Conservation (phyloP, 345 rosid species). For the Reutealis trisperma region DNA sequence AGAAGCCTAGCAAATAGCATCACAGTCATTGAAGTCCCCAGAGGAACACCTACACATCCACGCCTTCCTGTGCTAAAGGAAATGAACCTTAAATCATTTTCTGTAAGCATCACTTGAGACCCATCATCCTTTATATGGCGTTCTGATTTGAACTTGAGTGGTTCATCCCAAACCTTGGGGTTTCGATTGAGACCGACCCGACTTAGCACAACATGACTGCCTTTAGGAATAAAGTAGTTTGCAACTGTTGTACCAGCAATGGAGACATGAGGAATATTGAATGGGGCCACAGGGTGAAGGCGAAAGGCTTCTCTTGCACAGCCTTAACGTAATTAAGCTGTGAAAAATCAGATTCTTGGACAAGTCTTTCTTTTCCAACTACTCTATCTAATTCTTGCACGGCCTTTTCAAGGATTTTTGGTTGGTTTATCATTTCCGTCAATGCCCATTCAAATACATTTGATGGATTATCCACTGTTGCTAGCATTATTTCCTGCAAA, state of each 20-base stretch:
- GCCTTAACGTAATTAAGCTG: constrained; percentile 51
- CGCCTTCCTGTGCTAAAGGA: constrained; percentile 52
- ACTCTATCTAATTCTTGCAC: constrained; percentile 45
- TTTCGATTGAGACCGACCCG: constrained; percentile 47
- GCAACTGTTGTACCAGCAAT: constrained; percentile 27
- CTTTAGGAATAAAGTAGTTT: constrained; percentile 55
- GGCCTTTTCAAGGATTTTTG: constrained; percentile 36
- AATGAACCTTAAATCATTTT: constrained; percentile 48
- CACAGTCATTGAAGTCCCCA: constrained; percentile 48
- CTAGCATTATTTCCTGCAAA: constrained; percentile 35
- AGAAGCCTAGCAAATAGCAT: constrained; percentile 57
- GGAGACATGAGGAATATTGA: constrained; percentile 52
- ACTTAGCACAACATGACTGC: constrained; percentile 46
- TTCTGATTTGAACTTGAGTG: constrained; percentile 45
- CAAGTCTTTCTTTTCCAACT: constrained; percentile 49
- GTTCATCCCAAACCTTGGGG: constrained; percentile 50
- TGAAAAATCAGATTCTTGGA: constrained; percentile 47
- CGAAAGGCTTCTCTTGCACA: constrained; percentile 54
- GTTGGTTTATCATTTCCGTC: not conserved
- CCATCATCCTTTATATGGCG: constrained; percentile 34
- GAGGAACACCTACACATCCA: constrained; percentile 37
- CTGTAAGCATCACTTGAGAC: constrained; percentile 26
- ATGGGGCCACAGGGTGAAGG: constrained; percentile 48
- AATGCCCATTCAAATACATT: constrained; percentile 47
- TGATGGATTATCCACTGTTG: constrained; percentile 57